Percentiles rank a stretch among this genome's conserved stretches.
Evolutionary conservation across 208 protist species (phyloP).

Genomic region (Wallacemonas collosoma): DNA sequence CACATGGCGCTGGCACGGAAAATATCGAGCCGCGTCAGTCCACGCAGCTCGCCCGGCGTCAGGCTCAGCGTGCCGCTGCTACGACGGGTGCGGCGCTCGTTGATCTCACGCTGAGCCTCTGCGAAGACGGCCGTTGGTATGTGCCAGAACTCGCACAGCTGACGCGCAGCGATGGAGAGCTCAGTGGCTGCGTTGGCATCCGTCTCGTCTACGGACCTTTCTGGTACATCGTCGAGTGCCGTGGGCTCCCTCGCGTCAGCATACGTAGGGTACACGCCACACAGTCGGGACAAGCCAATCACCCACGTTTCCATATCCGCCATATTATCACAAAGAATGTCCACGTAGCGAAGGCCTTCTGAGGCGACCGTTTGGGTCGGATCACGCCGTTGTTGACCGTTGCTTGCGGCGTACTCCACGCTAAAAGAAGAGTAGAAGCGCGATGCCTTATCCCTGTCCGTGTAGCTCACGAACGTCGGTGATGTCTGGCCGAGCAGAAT

Average conservation of each 20-base stretch:
- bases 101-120: conserved; percentile 38
- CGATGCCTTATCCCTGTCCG: conserved; percentile 7
- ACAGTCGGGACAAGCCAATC: conserved; percentile 53
- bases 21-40: conserved; percentile 69
- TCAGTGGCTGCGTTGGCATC: neutral
- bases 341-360: conserved; percentile 29
- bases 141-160: conserved; percentile 52
- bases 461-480: conserved; percentile 28
- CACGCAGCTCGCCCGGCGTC: conserved; percentile 63
- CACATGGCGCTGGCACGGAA: conserved; percentile 79
- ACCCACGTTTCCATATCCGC: conserved; percentile 80
- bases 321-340: conserved; percentile 52
- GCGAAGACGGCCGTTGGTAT: conserved; percentile 45
- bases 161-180: conserved; percentile 22
- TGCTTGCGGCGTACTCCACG: conserved; percentile 25
- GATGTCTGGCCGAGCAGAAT: conserved; percentile 61
- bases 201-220: neutral
- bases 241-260: conserved; percentile 34
- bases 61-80: conserved; percentile 28
- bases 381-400: neutral
- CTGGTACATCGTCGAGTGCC: conserved; percentile 12
- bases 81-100: conserved; percentile 22
- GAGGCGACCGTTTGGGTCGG: neutral
- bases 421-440: conserved; percentile 45
- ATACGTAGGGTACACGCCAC: conserved; percentile 40